Evolutionary conservation across 2,329 filamentous ascomycete genomes (phyloP).

Genomic region (Pseudogymnoascus sp.): DNA sequence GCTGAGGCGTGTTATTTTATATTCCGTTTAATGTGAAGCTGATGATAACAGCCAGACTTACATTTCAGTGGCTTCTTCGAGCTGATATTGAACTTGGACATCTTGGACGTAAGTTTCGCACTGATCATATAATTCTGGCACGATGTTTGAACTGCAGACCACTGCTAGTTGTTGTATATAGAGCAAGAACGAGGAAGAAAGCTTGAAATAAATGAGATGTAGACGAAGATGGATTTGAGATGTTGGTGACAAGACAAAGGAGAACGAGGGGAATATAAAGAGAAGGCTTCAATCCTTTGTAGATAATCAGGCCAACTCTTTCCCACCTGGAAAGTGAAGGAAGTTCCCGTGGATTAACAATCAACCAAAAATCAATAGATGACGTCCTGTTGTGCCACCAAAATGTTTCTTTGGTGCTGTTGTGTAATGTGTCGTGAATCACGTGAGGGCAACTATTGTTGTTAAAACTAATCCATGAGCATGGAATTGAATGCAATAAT

Average conservation of each 20-base stretch:
- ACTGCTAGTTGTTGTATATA: neutral
- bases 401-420: neutral
- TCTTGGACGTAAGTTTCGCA: neutral
- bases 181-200: neutral
- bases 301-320: neutral
- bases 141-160: neutral
- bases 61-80: neutral
- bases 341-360: constrained; percentile 1
- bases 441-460: neutral
- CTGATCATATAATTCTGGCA: neutral
- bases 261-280: neutral
- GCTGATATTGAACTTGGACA: neutral
- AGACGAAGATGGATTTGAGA: neutral
- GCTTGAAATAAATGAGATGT: neutral
- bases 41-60: neutral
- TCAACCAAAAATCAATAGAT: neutral
- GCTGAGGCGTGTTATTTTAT: constrained; percentile 21
- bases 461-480: neutral
- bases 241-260: neutral
- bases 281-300: neutral
- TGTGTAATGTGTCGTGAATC: neutral
- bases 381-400: neutral
- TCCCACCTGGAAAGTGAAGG: neutral
- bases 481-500: neutral
- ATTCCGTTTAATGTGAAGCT: neutral